A percentile compares a stretch with the other conserved stretches of the same genome.
Evolutionary conservation across 2,329 filamentous ascomycete genomes (phyloP).

Genomic region (Fusarium sp.): DNA sequence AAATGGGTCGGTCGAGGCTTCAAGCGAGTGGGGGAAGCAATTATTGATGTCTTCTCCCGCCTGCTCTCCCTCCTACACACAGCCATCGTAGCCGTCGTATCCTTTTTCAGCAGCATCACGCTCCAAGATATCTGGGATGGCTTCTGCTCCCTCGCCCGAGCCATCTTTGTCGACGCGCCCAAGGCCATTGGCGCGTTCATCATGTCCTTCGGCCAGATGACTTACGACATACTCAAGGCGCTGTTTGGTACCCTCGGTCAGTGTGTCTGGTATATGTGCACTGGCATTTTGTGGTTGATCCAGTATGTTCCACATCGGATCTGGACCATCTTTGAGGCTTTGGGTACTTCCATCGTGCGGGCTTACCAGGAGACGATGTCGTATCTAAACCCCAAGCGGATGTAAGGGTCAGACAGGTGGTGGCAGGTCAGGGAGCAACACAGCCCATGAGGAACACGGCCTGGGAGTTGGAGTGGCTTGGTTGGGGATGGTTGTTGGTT

Average conservation of each 20-base stretch:
- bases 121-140: slow-evolving; percentile 55
- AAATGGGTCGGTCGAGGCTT: slow-evolving; percentile 48
- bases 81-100: slow-evolving; percentile 45
- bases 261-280: slow-evolving; percentile 42
- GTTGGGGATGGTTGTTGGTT: neutral
- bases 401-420: slow-evolving; percentile 9
- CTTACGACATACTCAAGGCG: slow-evolving; percentile 43
- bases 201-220: slow-evolving; percentile 34
- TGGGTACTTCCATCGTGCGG: slow-evolving; percentile 47
- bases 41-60: slow-evolving; percentile 41
- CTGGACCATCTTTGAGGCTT: slow-evolving; percentile 46
- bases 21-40: slow-evolving; percentile 39
- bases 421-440: neutral
- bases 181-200: slow-evolving; percentile 43
- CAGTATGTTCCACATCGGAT: slow-evolving; percentile 50
- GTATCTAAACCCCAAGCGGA: slow-evolving; percentile 52
- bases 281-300: slow-evolving; percentile 45
- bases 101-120: slow-evolving; percentile 51
- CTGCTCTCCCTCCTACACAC: slow-evolving; percentile 53
- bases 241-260: slow-evolving; percentile 48
- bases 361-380: slow-evolving; percentile 52
- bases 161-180: slow-evolving; percentile 49
- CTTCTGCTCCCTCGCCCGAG: slow-evolving; percentile 43
- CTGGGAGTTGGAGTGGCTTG: neutral
- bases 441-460: neutral